A percentile compares a stretch with the other conserved stretches of the same genome.
Conservation (phyloP, 23 red algal genomes). For the Gracilaria gracilis region DNA sequence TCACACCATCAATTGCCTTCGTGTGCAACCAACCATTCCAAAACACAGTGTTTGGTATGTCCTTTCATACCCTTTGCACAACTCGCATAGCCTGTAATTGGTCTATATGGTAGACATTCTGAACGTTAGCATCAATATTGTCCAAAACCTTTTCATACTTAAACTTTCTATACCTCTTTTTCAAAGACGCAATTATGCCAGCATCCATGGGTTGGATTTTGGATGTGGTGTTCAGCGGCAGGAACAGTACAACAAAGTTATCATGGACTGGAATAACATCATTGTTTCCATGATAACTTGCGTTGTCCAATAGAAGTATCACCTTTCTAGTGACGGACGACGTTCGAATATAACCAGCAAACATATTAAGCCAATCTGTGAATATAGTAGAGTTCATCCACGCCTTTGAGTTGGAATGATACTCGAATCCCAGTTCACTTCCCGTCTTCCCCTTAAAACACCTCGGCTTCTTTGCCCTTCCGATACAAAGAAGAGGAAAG, state of each 20-base stretch:
- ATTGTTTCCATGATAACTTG: neutral
- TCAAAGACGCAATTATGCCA: constrained; percentile 29
- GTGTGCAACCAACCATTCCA: constrained; percentile 20
- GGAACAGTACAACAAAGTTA: neutral
- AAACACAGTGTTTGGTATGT: neutral
- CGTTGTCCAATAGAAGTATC: neutral
- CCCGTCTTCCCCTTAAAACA: neutral
- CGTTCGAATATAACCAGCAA: neutral
- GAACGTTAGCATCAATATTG: neutral
- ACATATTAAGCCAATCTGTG: neutral
- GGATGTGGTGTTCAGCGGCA: constrained; percentile 39
- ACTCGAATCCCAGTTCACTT: neutral
- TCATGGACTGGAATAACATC: neutral
- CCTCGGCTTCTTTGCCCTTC: neutral
- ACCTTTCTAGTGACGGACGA: neutral
- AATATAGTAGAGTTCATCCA: neutral
- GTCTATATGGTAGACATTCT: constrained; percentile 28
- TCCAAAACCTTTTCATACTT: neutral
- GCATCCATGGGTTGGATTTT: constrained; percentile 57
- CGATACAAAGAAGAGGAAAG: neutral
- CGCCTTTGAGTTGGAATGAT: neutral
- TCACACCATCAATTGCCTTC: neutral
- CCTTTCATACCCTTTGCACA: neutral
- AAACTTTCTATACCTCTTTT: neutral
- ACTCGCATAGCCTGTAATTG: constrained; percentile 9